Conservation (phyloP, 129 eudicot genomes). For the Deinandra increscens region DNA sequence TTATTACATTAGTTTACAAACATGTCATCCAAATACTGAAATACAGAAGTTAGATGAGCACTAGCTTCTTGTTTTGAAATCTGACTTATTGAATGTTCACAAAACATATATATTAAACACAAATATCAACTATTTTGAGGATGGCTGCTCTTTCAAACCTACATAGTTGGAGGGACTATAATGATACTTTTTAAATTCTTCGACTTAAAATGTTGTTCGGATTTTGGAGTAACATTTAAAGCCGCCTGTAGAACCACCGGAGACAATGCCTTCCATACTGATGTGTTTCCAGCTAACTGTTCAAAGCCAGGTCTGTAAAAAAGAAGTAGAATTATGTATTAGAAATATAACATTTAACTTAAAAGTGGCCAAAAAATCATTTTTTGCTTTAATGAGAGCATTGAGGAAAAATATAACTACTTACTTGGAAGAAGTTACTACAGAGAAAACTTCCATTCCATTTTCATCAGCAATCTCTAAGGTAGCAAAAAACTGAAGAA, state of each 20-base stretch:
- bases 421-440: slow-evolving; percentile 51
- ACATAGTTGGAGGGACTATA: slow-evolving; percentile 9
- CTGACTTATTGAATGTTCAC: background rate
- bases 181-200: background rate
- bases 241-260: slow-evolving; percentile 39
- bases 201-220: slow-evolving; percentile 25
- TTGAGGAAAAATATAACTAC: background rate
- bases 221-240: slow-evolving; percentile 29
- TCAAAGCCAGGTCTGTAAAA: slow-evolving; percentile 31
- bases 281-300: slow-evolving; percentile 35
- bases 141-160: background rate
- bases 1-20: background rate
- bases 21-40: background rate
- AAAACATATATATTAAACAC: background rate
- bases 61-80: no score
- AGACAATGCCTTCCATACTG: slow-evolving; percentile 43
- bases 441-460: slow-evolving; percentile 51
- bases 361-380: background rate
- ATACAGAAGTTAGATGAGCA: background rate
- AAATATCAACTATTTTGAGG: background rate
- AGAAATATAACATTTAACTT: background rate
- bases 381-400: background rate
- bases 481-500: slow-evolving; percentile 49
- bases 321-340: no score
- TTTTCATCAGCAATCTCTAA: slow-evolving; percentile 31